Evolutionary conservation across 1,284 basidiomycete species (phyloP), one percentile per base, ranked within the genome.

Genomic region (Austroboletus novae-zelandiae): DNA sequence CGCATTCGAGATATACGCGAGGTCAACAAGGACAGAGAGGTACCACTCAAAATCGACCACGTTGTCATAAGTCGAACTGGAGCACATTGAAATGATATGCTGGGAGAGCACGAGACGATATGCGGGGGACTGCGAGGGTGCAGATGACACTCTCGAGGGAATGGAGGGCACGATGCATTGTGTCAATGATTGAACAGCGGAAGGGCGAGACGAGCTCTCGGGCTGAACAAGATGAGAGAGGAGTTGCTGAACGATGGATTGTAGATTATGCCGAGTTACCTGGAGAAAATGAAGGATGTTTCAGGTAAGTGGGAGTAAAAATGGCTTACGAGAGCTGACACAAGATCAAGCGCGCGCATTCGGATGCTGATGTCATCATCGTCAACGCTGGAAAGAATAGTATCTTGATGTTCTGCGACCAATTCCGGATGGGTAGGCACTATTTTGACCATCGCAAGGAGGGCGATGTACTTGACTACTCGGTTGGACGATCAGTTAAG

Each of bases 21-120:
- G 78, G 60, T 97, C 92, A 41, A 97, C 80, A 23, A 98, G 82
- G 4, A 95, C 91, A 9, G 94, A 96, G 25, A 98, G 76, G 65
- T 94, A 97, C 97, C 97, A 99, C 61, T 95, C 89, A 64, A 98
- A 98, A 70, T 98, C 94, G 35, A 79, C 78, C 34, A 99, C 80
- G 62, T 95, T 89, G 48, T 86, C 84, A 62, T 97, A 99, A 8
- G 88, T 87, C 50, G 89, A 84, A 53, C 82, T 79, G 6, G 89
- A 86, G 54, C 93, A 89, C 58, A 97, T 87, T 20, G 77, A 72
- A n/a, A 98, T 76, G 52, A 98, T 89, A 9, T 84, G 79, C 55
- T 89, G 85, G 1, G 89, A 80, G 31, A 98, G 81, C 49, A 86
- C 82, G 20, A 93, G 76, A 10, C 94, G 87, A 65, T 98, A 97